Evolutionary conservation across 805 yeast species (phyloP).

Genomic region (Priceomyces melissophilus): DNA sequence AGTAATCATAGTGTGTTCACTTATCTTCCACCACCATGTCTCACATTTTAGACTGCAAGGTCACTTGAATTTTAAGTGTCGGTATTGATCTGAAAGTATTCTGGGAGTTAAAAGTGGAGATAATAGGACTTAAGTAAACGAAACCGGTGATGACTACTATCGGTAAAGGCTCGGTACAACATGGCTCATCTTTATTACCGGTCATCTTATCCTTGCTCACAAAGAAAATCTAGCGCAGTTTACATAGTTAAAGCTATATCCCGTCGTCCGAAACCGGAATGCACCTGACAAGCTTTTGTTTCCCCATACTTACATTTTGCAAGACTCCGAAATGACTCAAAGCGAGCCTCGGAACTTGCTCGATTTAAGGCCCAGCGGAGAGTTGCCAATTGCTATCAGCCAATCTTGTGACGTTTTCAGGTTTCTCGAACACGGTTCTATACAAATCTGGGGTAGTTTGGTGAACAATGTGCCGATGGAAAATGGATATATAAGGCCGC

Average conservation of each 20-base stretch:
- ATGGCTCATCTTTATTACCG: not conserved
- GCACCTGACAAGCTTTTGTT: not conserved
- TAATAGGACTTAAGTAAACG: conserved; percentile 1
- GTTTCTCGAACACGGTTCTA: conserved; percentile 1
- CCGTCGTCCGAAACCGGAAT: conserved; percentile 1
- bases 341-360: not conserved
- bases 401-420: not conserved
- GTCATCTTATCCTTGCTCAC: not conserved
- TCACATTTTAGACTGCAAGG: too few relatives aligned
- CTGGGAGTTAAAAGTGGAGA: not conserved
- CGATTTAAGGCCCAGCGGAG: conserved; percentile 2
- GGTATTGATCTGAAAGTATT: not conserved
- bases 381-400: not conserved
- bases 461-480: not conserved
- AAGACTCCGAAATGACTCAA: not conserved
- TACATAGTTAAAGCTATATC: not conserved
- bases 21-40: too few relatives aligned
- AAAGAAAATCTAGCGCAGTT: not conserved
- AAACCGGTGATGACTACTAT: not conserved
- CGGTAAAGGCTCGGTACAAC: not conserved
- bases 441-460: conserved; percentile 5
- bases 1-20: too few relatives aligned
- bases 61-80: too few relatives aligned
- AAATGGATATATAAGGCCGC: conserved; percentile 2
- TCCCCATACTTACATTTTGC: not conserved